phyloP scores from a whole-genome alignment of 257 asterid species.

The Mentha longifolia region DNA sequence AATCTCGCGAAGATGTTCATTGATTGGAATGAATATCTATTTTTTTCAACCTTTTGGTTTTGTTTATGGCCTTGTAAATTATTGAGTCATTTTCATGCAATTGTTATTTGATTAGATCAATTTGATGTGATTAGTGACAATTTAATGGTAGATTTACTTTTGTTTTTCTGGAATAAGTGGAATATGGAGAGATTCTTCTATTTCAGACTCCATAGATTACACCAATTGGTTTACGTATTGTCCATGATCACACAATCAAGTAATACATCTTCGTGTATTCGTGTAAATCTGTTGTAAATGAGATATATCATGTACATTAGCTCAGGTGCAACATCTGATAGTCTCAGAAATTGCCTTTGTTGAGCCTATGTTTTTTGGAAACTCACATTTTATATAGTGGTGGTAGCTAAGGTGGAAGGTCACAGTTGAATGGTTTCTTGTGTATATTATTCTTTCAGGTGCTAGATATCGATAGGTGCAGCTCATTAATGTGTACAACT shows the following conservation, averaged over 20 bases:
- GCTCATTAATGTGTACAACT: not conserved
- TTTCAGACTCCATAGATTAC: not conserved
- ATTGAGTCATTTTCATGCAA: not conserved
- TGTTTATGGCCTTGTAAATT: not conserved
- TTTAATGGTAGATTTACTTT: not conserved
- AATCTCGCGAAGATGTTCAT: not conserved
- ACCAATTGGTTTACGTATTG: not conserved
- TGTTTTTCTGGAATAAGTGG: slow-evolving; percentile 4
- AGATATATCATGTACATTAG: not conserved
- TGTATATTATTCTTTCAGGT: not conserved
- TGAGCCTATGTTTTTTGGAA: not conserved
- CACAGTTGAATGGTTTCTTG: slow-evolving; percentile 9
- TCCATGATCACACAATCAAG: not conserved
- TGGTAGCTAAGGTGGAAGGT: not conserved
- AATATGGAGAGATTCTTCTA: not conserved
- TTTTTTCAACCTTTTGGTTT: not conserved
- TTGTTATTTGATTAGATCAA: too few relatives aligned
- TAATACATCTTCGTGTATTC: not conserved
- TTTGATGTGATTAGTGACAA: not conserved
- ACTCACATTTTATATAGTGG: not conserved
- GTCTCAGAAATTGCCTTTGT: too few relatives aligned
- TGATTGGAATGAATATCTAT: not conserved
- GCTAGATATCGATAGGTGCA: not conserved
- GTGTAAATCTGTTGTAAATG: not conserved
- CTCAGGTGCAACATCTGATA: not conserved